Base-by-base conservation (phyloP, 441 rosid species). In the Rhodomyrtus psidioides region DNA sequence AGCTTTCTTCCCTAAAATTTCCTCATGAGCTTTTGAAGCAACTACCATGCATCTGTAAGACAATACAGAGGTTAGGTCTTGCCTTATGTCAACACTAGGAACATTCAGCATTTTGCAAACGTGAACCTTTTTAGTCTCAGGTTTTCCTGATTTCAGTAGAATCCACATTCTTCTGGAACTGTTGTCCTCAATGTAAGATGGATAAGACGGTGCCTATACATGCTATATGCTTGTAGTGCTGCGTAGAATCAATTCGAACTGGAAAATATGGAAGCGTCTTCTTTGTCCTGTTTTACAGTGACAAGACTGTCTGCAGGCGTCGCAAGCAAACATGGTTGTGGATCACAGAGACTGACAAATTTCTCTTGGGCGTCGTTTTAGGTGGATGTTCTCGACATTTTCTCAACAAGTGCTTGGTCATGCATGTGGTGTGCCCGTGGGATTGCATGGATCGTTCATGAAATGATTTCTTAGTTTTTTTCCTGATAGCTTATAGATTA, bases 341-440 rank as follows among this genome's bases (percentile, higher is more conserved):
- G 96, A 96, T 83, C 95, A 91, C 90, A 96, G 95, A 90, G 99
- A 96, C 88, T 95, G 98, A 98, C 98, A 96, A 88, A 93, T 95
- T 88, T 94, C 99, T 89, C 99, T 96, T 44, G 94, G 97, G 42
- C 94, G 98, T 54, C 91, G 99, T 51, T 96, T 96, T 87, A 92
- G 98, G 99, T 96, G 84, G 83, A 89, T 83, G 55, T 86, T 86
- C 3, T 83, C 82, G 44, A 85, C 55, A 53, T 87, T 81, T 86
- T 81, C 21, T 88, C 55, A 82, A 65, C 81, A 30, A 85, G 62
- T 82, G 12, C 56, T 26, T 83, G 57, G 58, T 83, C 7, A 42
- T 42, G 46, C 74, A 28, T 24, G 53, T 5, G 44, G 44, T 26
- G 75, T 57, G 70, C 85, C 21, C 30, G 51, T 23, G 6, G 15